Percentiles rank a stretch among this genome's conserved stretches.
Evolutionary conservation across 192 early-diverging fungal species (phyloP).

Genomic region (Geranomyces variabilis): DNA sequence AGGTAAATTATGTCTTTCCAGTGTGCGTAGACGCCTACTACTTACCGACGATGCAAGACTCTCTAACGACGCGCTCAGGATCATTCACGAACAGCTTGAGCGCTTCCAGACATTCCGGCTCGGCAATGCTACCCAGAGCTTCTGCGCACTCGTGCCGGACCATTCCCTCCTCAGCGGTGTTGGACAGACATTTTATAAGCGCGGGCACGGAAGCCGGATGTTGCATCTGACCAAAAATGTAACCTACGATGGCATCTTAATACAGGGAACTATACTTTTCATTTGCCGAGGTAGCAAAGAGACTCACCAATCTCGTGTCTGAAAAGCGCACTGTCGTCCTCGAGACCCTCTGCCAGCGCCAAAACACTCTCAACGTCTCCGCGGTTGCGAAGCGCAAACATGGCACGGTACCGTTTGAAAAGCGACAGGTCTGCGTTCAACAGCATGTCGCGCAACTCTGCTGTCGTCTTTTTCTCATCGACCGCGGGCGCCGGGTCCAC

Average conservation of each 20-base stretch:
- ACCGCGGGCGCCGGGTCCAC: conserved; percentile 91
- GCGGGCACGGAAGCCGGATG: conserved; percentile 86
- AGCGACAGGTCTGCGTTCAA: conserved; percentile 71
- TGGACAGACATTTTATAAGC: conserved; percentile 70
- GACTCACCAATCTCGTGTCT: conserved; percentile 79
- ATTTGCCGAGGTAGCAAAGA: no score
- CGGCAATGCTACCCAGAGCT: conserved; percentile 94
- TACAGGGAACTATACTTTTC: no score
- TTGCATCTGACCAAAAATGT: conserved; percentile 98
- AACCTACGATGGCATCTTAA: no score
- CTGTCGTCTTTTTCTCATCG: conserved; percentile 59
- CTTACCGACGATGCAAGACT: conserved; percentile 84
- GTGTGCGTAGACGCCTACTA: no score
- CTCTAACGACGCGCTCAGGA: conserved; percentile 81
- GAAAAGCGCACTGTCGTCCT: conserved; percentile 80
- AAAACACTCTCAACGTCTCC: conserved; percentile 80
- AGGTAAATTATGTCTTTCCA: no score
- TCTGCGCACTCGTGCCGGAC: conserved; percentile 98
- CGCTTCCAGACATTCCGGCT: conserved; percentile 76
- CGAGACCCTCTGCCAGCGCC: conserved; percentile 83
- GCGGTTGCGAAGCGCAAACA: conserved; percentile 94
- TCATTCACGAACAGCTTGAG: conserved; percentile 76
- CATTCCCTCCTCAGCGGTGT: conserved; percentile 81
- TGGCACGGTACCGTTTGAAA: conserved; percentile 91
- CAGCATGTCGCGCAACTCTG: conserved; percentile 68